Conservation (phyloP, 139 green algal species). For the Marvania coccoides region DNA sequence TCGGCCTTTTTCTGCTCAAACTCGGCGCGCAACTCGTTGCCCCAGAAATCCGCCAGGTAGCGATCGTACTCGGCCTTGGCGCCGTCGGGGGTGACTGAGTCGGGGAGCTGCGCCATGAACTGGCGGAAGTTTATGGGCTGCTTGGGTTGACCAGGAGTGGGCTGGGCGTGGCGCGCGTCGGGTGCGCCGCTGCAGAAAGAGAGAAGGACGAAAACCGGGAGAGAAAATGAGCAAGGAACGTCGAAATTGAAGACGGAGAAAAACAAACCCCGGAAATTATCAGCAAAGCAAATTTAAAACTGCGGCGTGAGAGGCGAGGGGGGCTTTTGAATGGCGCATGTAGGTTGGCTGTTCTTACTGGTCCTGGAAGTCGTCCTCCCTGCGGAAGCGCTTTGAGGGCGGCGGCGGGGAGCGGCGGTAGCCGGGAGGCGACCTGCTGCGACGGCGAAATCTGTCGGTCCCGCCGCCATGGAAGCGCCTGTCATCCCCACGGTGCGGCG, state of each 20-base stretch:
- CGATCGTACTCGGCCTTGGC: constrained; percentile 51
- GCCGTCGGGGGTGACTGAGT: constrained; percentile 49
- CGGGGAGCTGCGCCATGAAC: constrained; percentile 44
- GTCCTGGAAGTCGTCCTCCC: constrained; percentile 21
- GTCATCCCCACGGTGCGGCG: constrained; percentile 1
- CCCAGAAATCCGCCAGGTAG: constrained; percentile 63
- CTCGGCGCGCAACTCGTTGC: constrained; percentile 38
- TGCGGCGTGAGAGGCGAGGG: too few species aligned
- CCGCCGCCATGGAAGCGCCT: background rate
- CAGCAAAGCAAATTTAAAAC: background rate
- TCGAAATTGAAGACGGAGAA: too few species aligned
- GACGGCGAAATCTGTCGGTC: constrained; percentile 2
- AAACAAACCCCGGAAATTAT: background rate
- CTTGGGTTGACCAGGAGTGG: background rate
- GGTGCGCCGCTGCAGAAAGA: background rate
- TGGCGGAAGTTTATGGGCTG: constrained; percentile 42
- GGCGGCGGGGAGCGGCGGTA: constrained; percentile 23
- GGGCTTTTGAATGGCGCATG: too few species aligned
- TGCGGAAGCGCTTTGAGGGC: constrained; percentile 23
- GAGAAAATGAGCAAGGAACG: too few species aligned
- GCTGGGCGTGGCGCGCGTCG: background rate
- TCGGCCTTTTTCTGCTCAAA: constrained; percentile 49
- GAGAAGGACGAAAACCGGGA: background rate
- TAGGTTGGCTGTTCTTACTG: background rate
- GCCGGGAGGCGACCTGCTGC: constrained; percentile 1